phyloP scores from a whole-genome alignment of 768 basidiomycete species.

The Sarcodon aspratus region DNA sequence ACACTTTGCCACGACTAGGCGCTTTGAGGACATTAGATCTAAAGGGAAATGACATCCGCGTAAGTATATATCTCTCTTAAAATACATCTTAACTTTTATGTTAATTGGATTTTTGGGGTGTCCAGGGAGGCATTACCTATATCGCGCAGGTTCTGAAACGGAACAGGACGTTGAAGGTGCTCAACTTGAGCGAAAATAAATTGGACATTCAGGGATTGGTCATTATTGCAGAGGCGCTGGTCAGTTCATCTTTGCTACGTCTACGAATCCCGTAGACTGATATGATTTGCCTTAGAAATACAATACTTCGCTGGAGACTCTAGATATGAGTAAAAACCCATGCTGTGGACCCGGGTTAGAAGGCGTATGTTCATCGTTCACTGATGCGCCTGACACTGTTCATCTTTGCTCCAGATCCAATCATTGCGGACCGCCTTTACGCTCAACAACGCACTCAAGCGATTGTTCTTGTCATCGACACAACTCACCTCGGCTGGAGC shows the following conservation, averaged over 20 bases:
- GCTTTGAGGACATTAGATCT: slow-evolving; percentile 83
- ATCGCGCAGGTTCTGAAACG: slow-evolving; percentile 93
- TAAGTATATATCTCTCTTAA: slow-evolving; percentile 25
- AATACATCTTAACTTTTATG: neutral
- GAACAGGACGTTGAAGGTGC: slow-evolving; percentile 87
- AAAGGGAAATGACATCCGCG: slow-evolving; percentile 84
- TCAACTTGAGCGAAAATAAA: slow-evolving; percentile 92
- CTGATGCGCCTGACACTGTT: neutral
- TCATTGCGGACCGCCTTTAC: slow-evolving; percentile 90
- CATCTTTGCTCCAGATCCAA: slow-evolving; percentile 44
- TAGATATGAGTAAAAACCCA: slow-evolving; percentile 89
- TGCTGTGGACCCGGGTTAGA: slow-evolving; percentile 85
- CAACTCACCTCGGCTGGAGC: slow-evolving; percentile 73
- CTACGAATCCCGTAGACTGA: neutral
- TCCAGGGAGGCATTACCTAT: slow-evolving; percentile 68
- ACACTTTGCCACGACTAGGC: slow-evolving; percentile 77
- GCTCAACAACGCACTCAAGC: slow-evolving; percentile 82
- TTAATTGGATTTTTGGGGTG: neutral
- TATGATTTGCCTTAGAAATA: slow-evolving; percentile 58
- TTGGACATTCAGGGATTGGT: slow-evolving; percentile 76
- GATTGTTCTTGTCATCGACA: slow-evolving; percentile 84
- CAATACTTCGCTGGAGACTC: slow-evolving; percentile 85
- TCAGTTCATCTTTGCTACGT: slow-evolving; percentile 24
- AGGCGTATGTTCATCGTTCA: slow-evolving; percentile 47
- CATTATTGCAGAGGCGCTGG: slow-evolving; percentile 80